phyloP scores from a whole-genome alignment of 1,284 basidiomycete genomes.

The Ceratobasidium sp. region DNA sequence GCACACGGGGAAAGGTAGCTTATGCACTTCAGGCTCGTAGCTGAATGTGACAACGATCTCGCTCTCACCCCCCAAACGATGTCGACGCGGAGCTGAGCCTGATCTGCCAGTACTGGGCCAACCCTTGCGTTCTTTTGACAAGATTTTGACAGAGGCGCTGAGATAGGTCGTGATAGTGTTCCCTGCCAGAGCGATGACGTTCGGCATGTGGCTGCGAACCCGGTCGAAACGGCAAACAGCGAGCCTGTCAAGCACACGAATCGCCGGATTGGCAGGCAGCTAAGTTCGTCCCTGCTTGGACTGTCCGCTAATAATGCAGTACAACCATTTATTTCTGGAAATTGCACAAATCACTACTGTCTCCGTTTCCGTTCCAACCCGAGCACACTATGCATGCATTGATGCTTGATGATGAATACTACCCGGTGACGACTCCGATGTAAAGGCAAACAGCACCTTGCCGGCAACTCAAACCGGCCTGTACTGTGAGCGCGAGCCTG shows the following conservation, averaged over 20 bases:
- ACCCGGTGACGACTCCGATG: too few species aligned
- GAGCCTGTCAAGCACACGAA: not conserved
- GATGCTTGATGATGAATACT: too few species aligned
- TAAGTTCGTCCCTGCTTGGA: not conserved
- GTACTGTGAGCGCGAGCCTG: not conserved
- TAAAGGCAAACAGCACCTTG: too few species aligned
- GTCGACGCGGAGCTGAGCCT: not conserved
- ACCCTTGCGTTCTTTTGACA: not conserved
- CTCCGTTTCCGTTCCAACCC: too few species aligned
- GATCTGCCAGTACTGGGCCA: too few species aligned
- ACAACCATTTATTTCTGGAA: too few species aligned
- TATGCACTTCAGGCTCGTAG: not conserved
- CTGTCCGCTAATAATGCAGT: too few species aligned
- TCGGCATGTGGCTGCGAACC: too few species aligned
- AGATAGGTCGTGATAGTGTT: not conserved
- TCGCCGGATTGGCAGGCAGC: not conserved
- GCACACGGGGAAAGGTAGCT: not conserved
- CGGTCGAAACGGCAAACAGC: not conserved
- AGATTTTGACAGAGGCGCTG: not conserved
- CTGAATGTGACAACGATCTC: not conserved
- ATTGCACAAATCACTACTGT: too few species aligned
- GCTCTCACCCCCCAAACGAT: not conserved
- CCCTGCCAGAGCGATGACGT: not conserved
- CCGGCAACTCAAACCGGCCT: too few species aligned
- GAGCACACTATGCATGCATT: too few species aligned